phyloP scores from a whole-genome alignment of 495 filamentous ascomycete genomes.

The Schizothecium vesticola region DNA sequence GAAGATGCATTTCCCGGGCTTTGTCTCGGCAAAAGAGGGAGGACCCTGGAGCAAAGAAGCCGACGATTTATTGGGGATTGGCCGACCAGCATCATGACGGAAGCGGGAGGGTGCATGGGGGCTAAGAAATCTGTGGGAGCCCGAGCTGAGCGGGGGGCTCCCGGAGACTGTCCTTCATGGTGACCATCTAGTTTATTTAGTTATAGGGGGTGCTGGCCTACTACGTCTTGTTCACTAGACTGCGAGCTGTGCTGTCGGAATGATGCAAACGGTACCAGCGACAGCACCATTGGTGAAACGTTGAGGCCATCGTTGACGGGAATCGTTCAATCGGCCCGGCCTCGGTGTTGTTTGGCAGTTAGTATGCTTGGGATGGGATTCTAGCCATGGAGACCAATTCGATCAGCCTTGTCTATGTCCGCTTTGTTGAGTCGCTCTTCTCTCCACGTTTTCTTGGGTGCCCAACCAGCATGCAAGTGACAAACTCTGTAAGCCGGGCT shows the following conservation, averaged over 20 bases:
- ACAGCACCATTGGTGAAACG: too few relatives aligned
- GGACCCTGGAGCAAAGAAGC: slow-evolving; percentile 52
- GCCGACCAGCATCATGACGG: slow-evolving; percentile 28
- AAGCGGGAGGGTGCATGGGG: neutral
- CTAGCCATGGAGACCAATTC: neutral
- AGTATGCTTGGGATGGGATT: neutral
- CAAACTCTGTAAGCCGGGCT: neutral
- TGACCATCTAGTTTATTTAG: neutral
- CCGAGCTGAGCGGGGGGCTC: neutral
- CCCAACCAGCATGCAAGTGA: neutral
- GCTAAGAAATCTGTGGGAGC: neutral
- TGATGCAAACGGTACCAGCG: neutral
- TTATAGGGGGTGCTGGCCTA: neutral
- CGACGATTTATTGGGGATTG: slow-evolving; percentile 44
- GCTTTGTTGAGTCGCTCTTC: neutral
- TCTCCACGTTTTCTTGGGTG: neutral
- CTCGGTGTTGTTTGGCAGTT: neutral
- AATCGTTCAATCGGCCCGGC: neutral
- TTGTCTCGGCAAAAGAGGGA: slow-evolving; percentile 34
- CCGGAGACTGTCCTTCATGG: neutral
- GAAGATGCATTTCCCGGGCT: slow-evolving; percentile 34
- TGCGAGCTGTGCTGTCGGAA: neutral
- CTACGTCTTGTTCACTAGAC: neutral
- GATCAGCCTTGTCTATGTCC: neutral
- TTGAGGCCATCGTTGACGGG: neutral